Base-by-base conservation (phyloP, 2,329 filamentous ascomycete species). In the Elsinoe ampelina region DNA sequence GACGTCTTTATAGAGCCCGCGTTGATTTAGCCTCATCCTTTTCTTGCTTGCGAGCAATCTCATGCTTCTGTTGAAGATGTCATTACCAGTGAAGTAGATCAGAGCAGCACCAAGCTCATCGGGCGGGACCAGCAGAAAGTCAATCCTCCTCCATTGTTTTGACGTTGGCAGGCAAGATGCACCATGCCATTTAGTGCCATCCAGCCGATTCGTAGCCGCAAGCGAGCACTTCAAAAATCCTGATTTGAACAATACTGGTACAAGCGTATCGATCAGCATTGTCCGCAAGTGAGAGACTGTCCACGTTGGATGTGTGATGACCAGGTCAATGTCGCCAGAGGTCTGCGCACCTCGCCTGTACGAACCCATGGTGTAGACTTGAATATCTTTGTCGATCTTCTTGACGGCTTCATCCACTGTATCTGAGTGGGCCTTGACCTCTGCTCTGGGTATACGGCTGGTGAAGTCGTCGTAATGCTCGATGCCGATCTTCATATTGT, bases 71-170 rank as follows among this genome's bases (percentile, higher is more conserved):
- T 96, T 96, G 73, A 96, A 96, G 34, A 95, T 86, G 67, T 95
- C 91, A 63, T 96, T 93, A 1, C 92, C 92, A 0, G 92, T 96
- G 66, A 96, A 97, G 67, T 96, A 96, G n/a, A 96, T 80, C 60
- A 96, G 68, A 0, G 91, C 90, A 0, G 88, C 91, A 1, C 92
- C 92, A 52, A 89, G 77, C 69, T 95, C 85, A 1, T 80, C 75
- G 62, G 84, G 83, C 0, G 91, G 90, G 0, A 95, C 91, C 3
- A 95, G 79, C 1, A 96, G 74, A 17, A 96, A 80, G 67, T 96
- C 91, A 59, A 96, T 85, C 1, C 90, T 81, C 7, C 90, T 80
- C 90, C 89, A 95, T 0, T 80, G 68, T 0, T 74, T 74, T 3
- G 72, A 68, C n/a, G 63, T 59, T 0, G 87, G 86, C 0, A 95